Evolutionary conservation across 305 asterid genomes (phyloP), one percentile per base, ranked within the genome.

Genomic region (Fraxinus angustifolia): DNA sequence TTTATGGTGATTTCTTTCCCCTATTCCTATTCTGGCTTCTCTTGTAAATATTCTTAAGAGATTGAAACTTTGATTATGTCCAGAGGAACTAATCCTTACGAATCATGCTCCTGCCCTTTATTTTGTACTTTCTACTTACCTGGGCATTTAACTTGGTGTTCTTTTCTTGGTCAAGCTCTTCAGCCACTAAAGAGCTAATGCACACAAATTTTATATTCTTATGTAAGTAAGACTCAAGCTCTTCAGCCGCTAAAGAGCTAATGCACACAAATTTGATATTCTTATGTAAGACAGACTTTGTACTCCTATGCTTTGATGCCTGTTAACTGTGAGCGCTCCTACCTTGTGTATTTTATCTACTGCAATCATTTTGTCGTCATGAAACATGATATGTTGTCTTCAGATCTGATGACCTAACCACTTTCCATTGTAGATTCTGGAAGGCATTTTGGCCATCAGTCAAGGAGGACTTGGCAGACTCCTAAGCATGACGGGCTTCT

Each of bases 401-500:
- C 19, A 56, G 23, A 40, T 71, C 36, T 28, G 35, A 75, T 77
- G 31, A 70, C 77, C 76, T 35, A 33, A 77, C 78, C 33, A 81
- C 31, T 77, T 75, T 71, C 80, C 84, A 36, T 85, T 56, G 76
- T 79, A 96, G 98, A 96, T 83, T 87, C 96, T 87, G 96, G 91
- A 76, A 91, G 89, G 88, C 93, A 90, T 19, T 88, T 58, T 40
- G 90, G 91, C 80, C 83, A 83, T 80, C 97, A 85, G 83, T 79
- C 93, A 71, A 90, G 94, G 45, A 89, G 93, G 79, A 68, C 97
- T 80, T 93, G 96, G 98, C 98, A 92, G 89, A 86, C 88, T 82
- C 81, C 92, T 83, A 98, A 96, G 88, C 98, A 91, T 84, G 98
- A 96, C 87, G 98, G 98, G 80, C 93, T 94, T 83, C 98, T 96